These are phyloP conservation scores for Globisporangium barbulae DNA, from an alignment of 352 stramenopile species.

Conservation along the genomic window DNA sequence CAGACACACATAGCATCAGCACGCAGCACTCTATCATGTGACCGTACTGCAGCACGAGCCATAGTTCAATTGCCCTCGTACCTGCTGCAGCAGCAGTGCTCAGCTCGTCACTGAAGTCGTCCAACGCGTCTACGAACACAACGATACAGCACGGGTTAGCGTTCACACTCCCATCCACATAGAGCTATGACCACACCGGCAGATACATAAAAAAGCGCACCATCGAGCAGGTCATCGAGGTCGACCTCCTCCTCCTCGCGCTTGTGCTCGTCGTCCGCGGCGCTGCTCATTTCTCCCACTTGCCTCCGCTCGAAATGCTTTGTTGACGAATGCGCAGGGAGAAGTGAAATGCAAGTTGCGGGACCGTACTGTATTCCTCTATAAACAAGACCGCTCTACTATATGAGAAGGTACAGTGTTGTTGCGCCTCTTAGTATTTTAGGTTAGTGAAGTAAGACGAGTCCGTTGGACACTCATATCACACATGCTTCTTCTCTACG, in stretches of 20 bases:
- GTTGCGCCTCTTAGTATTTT: too few relatives aligned
- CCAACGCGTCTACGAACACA: slow-evolving; percentile 56
- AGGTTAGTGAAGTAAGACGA: too few relatives aligned
- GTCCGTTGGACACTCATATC: too few relatives aligned
- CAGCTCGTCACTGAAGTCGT: slow-evolving; percentile 81
- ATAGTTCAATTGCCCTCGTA: background rate
- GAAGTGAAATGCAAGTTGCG: background rate
- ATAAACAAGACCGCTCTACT: too few relatives aligned
- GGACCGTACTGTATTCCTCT: too few relatives aligned
- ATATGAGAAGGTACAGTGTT: too few relatives aligned
- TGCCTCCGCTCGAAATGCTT: background rate
- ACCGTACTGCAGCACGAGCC: background rate
- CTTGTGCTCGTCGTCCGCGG: slow-evolving; percentile 27
- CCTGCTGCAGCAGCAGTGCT: slow-evolving; percentile 17
- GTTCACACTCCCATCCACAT: background rate
- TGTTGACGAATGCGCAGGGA: background rate
- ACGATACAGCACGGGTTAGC: background rate
- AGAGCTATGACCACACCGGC: background rate
- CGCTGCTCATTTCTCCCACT: slow-evolving; percentile 3
- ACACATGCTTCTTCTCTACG: slow-evolving; percentile 3
- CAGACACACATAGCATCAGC: background rate
- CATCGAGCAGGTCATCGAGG: slow-evolving; percentile 79
- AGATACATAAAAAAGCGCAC: slow-evolving; percentile 21
- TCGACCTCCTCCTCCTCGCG: slow-evolving; percentile 55
- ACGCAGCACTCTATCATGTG: background rate